These are phyloP conservation scores for Parasitella parasitica DNA, from an alignment of 371 early-diverging fungal genomes.

Conservation along the genomic window DNA sequence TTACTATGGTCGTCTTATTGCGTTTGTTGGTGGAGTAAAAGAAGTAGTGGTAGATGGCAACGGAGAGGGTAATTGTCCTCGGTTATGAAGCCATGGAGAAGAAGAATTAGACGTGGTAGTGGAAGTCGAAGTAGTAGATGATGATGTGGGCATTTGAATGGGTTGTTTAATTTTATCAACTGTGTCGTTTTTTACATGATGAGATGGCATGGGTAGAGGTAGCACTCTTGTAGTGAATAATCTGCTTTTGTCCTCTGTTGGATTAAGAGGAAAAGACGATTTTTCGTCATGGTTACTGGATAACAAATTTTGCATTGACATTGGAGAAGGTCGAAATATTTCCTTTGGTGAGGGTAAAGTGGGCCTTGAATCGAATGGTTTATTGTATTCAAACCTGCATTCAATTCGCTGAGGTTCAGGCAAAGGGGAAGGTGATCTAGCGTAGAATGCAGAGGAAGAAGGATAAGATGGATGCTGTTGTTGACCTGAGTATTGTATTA, in stretches of 20 bases:
- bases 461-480: neutral
- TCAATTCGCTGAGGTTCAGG: slow-evolving; percentile 1
- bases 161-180: neutral
- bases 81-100: neutral
- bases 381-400: neutral
- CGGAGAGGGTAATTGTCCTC: neutral
- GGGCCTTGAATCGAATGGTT: neutral
- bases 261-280: neutral
- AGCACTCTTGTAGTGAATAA: slow-evolving; percentile 9
- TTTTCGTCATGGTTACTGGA: slow-evolving; percentile 1
- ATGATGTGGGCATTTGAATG: neutral
- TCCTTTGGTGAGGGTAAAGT: slow-evolving; percentile 9
- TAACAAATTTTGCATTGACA: slow-evolving; percentile 26
- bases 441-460: neutral
- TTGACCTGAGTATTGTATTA: neutral
- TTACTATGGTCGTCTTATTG: neutral
- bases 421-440: slow-evolving; percentile 9
- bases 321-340: slow-evolving; percentile 6
- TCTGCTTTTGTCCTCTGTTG: neutral
- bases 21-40: neutral
- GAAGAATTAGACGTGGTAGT: neutral
- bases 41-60: neutral
- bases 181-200: neutral
- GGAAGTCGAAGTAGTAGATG: neutral
- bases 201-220: slow-evolving; percentile 11